phyloP scores from a whole-genome alignment of 1,139 yeast species.

The Lodderomyces jiufengensis region DNA sequence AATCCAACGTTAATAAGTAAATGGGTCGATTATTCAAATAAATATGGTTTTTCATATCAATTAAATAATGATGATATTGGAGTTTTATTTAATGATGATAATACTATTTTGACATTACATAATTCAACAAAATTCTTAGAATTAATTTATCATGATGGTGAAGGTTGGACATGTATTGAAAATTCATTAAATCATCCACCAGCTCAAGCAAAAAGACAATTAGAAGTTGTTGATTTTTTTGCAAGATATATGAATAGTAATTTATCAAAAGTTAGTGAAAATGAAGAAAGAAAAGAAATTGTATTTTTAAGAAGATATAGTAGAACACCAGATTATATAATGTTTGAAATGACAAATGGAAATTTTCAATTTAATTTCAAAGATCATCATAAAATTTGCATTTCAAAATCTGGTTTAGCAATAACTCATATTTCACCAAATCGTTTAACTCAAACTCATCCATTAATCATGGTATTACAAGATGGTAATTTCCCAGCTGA shows the following conservation, averaged over 20 bases:
- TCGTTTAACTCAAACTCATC: constrained; percentile 68
- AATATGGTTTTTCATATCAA: constrained; percentile 93
- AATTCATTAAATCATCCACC: constrained; percentile 58
- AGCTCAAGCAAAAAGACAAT: constrained; percentile 59
- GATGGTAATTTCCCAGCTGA: constrained; percentile 59
- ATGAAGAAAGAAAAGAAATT: constrained; percentile 56
- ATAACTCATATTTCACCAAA: constrained; percentile 81
- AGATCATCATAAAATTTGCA: constrained; percentile 86
- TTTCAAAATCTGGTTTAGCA: constrained; percentile 71
- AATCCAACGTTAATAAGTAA: constrained; percentile 79
- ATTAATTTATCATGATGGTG: constrained; percentile 54
- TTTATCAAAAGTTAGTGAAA: constrained; percentile 68
- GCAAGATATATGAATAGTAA: constrained; percentile 81
- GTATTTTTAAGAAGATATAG: constrained; percentile 79
- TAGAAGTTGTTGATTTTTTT: constrained; percentile 80
- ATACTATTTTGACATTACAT: constrained; percentile 69
- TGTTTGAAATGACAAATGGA: constrained; percentile 93
- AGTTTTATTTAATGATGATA: constrained; percentile 82
- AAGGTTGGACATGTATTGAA: constrained; percentile 74
- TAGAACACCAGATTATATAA: constrained; percentile 72
- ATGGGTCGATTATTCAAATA: constrained; percentile 98
- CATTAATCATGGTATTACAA: constrained; percentile 56
- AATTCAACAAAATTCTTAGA: constrained; percentile 63
- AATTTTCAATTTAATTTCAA: constrained; percentile 91
- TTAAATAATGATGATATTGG: constrained; percentile 88